Conservation (phyloP, 2,329 filamentous ascomycete genomes). For the Nothophoma quercina region DNA sequence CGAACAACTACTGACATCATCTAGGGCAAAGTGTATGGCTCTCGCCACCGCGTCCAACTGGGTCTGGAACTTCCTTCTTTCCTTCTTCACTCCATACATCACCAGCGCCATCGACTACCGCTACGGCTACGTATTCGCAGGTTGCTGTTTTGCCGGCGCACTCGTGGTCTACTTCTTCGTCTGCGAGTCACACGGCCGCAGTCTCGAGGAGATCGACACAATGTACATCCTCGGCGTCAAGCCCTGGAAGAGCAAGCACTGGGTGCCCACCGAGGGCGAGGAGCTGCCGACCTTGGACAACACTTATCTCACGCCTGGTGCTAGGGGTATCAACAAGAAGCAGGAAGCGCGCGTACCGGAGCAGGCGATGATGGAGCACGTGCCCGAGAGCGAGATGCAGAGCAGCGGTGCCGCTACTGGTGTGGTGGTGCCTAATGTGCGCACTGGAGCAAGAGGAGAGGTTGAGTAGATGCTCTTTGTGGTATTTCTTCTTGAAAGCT, state of each 20-base stretch:
- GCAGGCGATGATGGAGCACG: constrained; percentile 31
- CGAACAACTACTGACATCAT: too few relatives aligned
- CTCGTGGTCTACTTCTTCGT: constrained; percentile 79
- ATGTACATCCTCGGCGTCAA: constrained; percentile 71
- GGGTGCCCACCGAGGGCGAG: constrained; percentile 50
- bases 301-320: constrained; percentile 45
- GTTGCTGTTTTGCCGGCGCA: constrained; percentile 70
- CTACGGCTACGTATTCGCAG: constrained; percentile 80
- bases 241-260: constrained; percentile 48
- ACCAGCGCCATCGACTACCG: constrained; percentile 73
- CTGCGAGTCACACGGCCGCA: constrained; percentile 75
- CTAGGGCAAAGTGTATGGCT: constrained; percentile 55
- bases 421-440: too few relatives aligned
- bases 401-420: constrained; percentile 13
- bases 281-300: constrained; percentile 44
- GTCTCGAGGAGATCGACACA: constrained; percentile 79
- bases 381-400: constrained; percentile 19
- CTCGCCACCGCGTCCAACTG: constrained; percentile 56
- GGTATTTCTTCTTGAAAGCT: too few relatives aligned
- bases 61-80: constrained; percentile 54
- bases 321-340: constrained; percentile 45
- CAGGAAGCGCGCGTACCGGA: constrained; percentile 40
- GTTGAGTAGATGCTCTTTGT: too few relatives aligned
- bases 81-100: constrained; percentile 84
- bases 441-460: too few relatives aligned